Base-by-base conservation (phyloP, 352 stramenopile species). In the Phytophthora ramorum region DNA sequence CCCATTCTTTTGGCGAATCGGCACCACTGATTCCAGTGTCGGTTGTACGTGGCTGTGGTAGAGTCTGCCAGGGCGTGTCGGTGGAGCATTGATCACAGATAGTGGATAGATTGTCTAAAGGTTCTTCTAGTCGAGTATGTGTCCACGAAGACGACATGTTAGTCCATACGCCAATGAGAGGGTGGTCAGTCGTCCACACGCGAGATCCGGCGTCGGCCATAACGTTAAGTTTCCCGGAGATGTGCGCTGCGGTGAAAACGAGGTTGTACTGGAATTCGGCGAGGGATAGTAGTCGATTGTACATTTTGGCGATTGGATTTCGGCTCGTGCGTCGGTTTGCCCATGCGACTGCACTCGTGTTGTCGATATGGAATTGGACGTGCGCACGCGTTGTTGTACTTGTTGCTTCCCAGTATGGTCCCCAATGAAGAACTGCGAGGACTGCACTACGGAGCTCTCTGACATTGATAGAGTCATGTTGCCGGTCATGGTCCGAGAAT, bases 261-360 rank as follows among this genome's bases (percentile, higher is more conserved):
- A 71, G 8, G n/a, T 66, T 41, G 48, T 63, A 69, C 45, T 69
- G 44, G n/a, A 71, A 63, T 28, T 76, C 62, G 7, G 58, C 52
- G 0, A 71, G 38, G 2, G 45, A 71, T 0, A 71, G 46, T 0
- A 70, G 32, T 10, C 66, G 24, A 17, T 65, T 65, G 26, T 52
- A 58, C 37, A 65, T 34, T 28, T 65, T 14, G n/a, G 57, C 57
- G 1, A 41, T 10, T 17, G 44, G 55, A 43, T 55, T 35, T 20
- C 45, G 20, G 14, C 44, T 63, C 17, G 20, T 7, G 16, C 47
- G 45, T 5, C 45, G 32, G 10, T 63, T 56, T 16, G 34, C 34
- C 46, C 40, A 61, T 0, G 16, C 38, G 6, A 61, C 28, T 10
- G 46, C 57, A 38, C 46, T 51, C 17, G 24, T 50, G 22, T 63